Percentiles rank a stretch among this genome's conserved stretches.
Conservation (phyloP, 2,329 filamentous ascomycete genomes). For the Diplodia mutila region DNA sequence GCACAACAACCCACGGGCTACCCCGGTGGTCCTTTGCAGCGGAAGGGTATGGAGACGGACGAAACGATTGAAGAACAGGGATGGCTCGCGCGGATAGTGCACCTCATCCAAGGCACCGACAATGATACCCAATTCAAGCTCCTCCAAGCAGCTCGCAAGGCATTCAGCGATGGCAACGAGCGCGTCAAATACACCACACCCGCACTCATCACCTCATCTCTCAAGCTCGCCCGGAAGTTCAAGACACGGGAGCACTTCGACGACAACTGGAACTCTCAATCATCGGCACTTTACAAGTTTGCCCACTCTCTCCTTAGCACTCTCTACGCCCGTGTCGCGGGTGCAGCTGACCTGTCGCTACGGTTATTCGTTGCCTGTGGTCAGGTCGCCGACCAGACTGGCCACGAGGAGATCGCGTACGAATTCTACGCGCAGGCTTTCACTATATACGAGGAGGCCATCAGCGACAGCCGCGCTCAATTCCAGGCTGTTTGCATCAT, state of each 20-base stretch:
- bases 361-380: slow-evolving; percentile 90
- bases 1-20: slow-evolving; percentile 81
- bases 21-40: slow-evolving; percentile 73
- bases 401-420: slow-evolving; percentile 94
- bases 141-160: slow-evolving; percentile 82
- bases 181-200: slow-evolving; percentile 95
- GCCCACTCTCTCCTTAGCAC: slow-evolving; percentile 86
- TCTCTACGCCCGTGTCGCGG: slow-evolving; percentile 84
- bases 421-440: slow-evolving; percentile 99
- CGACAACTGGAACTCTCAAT: slow-evolving; percentile 73
- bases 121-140: slow-evolving; percentile 96
- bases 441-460: slow-evolving; percentile 94
- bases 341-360: slow-evolving; percentile 83
- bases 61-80: slow-evolving; percentile 98
- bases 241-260: slow-evolving; percentile 89
- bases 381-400: slow-evolving; percentile 87
- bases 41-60: slow-evolving; percentile 83
- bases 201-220: slow-evolving; percentile 83
- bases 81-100: slow-evolving; percentile 90
- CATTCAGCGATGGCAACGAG: slow-evolving; percentile 89
- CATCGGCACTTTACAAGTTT: slow-evolving; percentile 89
- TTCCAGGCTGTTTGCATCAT: slow-evolving; percentile 98
- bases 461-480: slow-evolving; percentile 93
- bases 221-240: slow-evolving; percentile 86
- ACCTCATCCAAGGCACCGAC: slow-evolving; percentile 78